phyloP scores from a whole-genome alignment of 2,329 filamentous ascomycete genomes.

The Boeremia exigua region DNA sequence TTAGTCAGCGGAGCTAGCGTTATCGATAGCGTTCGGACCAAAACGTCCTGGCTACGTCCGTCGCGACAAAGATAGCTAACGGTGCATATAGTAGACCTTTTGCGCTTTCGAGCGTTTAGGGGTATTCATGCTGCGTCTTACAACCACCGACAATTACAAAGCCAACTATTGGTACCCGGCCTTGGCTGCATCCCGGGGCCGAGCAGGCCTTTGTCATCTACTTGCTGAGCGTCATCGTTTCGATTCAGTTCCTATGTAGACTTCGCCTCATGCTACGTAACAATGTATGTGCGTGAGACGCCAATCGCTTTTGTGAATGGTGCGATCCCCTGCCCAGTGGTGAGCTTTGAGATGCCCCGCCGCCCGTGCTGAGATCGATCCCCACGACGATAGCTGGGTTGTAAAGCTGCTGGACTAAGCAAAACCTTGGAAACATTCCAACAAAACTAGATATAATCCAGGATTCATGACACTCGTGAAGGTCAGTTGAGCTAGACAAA shows the following conservation, averaged over 20 bases:
- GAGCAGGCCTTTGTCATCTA: neutral
- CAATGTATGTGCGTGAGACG: neutral
- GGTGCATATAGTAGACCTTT: too few species aligned
- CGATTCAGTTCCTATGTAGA: neutral
- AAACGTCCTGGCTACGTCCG: neutral
- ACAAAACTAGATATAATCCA: too few species aligned
- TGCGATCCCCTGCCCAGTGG: constrained; percentile 10
- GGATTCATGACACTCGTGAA: too few species aligned
- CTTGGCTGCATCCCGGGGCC: neutral
- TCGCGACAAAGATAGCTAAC: too few species aligned
- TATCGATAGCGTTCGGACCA: constrained; percentile 9
- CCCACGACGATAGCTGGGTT: constrained; percentile 3
- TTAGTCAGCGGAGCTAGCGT: constrained; percentile 9
- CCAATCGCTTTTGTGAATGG: neutral
- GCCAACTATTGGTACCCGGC: neutral
- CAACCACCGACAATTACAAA: neutral
- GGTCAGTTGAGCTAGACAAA: neutral
- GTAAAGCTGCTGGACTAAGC: constrained; percentile 16
- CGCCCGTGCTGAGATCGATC: constrained; percentile 3
- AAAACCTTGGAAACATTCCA: neutral
- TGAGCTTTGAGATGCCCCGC: constrained; percentile 11
- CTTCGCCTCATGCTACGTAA: neutral
- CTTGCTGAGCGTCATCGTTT: neutral
- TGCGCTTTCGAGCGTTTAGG: neutral
- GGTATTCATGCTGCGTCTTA: neutral